Evolutionary conservation across 306 rosid species (phyloP).

Genomic region (Rubus idaeus): DNA sequence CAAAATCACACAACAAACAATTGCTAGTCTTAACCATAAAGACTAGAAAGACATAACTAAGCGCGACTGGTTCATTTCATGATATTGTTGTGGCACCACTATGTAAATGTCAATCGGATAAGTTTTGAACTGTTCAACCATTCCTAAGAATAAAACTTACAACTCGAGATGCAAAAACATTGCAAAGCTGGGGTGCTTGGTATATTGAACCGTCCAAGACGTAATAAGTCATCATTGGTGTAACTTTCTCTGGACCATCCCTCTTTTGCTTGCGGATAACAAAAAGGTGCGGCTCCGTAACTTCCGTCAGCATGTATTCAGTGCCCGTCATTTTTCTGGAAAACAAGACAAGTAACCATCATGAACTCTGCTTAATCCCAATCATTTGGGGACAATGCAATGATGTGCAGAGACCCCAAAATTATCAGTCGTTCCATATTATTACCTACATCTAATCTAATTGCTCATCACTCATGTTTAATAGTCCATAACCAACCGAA

Average conservation of each 20-base stretch:
- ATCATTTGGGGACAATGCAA: conserved; percentile 6
- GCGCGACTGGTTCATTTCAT: conserved; percentile 6
- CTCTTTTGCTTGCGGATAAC: conserved; percentile 85
- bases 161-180: conserved; percentile 86
- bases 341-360: conserved; percentile 18
- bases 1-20: not conserved
- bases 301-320: conserved; percentile 74
- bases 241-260: conserved; percentile 87
- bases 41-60: not conserved
- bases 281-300: conserved; percentile 79
- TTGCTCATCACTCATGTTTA: not conserved
- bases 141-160: conserved; percentile 36
- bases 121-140: conserved; percentile 1
- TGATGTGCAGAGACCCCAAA: not conserved
- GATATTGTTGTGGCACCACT: not conserved
- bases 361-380: conserved; percentile 15
- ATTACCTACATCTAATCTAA: not conserved
- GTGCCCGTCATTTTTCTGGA: conserved; percentile 78
- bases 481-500: not conserved
- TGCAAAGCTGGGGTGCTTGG: conserved; percentile 90
- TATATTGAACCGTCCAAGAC: conserved; percentile 88
- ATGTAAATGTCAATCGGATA: not conserved
- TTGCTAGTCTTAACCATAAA: not conserved
- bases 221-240: conserved; percentile 78
- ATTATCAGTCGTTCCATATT: too few species aligned